phyloP scores from a whole-genome alignment of 2,329 filamentous ascomycete species.

The Colletotrichum higginsianum region DNA sequence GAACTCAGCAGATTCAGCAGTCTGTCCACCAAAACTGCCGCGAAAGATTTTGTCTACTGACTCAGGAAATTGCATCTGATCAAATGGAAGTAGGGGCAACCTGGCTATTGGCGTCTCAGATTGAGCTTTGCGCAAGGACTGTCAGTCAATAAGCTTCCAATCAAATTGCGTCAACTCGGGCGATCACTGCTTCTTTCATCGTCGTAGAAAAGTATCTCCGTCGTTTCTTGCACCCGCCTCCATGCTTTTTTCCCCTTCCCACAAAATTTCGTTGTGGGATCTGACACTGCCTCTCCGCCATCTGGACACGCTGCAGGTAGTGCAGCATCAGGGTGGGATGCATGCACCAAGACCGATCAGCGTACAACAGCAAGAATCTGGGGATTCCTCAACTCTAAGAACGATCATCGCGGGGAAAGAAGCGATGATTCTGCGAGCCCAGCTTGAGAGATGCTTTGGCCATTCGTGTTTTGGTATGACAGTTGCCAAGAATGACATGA shows the following conservation, averaged over 20 bases:
- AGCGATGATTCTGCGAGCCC: not conserved
- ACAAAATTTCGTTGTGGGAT: too few relatives aligned
- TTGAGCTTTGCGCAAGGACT: not conserved
- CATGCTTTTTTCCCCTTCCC: not conserved
- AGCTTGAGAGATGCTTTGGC: too few relatives aligned
- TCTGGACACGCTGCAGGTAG: not conserved
- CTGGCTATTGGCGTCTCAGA: not conserved
- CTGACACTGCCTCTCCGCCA: not conserved
- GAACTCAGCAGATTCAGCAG: not conserved
- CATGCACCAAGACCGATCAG: not conserved
- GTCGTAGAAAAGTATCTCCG: not conserved
- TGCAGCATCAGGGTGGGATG: not conserved
- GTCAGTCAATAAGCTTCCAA: constrained; percentile 2
- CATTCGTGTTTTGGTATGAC: not conserved
- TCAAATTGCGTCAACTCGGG: not conserved
- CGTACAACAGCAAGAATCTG: not conserved
- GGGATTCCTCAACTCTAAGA: not conserved
- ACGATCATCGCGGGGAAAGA: not conserved
- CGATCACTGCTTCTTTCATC: not conserved
- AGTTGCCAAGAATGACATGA: not conserved
- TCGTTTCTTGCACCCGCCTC: too few relatives aligned
- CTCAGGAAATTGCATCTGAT: constrained; percentile 5
- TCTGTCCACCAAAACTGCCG: not conserved
- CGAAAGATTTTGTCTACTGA: not conserved
- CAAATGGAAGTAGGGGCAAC: not conserved